These are phyloP conservation scores for Pseudogymnoascus sp. DNA, from an alignment of 2,329 filamentous ascomycete genomes.

Conservation along the genomic window DNA sequence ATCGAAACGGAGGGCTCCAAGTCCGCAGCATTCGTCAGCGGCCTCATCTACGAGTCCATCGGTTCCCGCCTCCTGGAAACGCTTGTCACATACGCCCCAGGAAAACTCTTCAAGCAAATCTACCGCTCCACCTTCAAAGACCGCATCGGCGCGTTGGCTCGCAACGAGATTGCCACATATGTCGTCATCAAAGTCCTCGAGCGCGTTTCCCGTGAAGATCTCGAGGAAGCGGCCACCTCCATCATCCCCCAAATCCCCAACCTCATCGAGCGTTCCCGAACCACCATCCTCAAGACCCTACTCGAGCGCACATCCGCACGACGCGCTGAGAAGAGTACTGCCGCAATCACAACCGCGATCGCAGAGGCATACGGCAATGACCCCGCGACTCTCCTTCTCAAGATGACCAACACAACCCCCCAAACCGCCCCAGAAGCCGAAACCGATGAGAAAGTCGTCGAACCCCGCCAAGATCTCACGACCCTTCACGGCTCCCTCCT, in stretches of 20 bases:
- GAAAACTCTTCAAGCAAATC: conserved; percentile 84
- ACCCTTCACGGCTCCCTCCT: conserved; percentile 74
- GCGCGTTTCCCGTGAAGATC: conserved; percentile 78
- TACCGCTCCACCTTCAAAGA: conserved; percentile 75
- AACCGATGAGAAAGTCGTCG: conserved; percentile 18
- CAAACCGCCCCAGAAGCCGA: conserved; percentile 42
- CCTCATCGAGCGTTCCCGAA: conserved; percentile 68
- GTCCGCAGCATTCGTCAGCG: conserved; percentile 74
- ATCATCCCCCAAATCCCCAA: conserved; percentile 67
- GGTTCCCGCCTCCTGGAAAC: conserved; percentile 87
- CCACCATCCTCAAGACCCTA: conserved; percentile 71
- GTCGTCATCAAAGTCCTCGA: conserved; percentile 78
- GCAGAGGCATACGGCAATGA: conserved; percentile 49
- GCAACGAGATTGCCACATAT: conserved; percentile 87
- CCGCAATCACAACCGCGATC: conserved; percentile 50
- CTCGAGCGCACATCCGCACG: conserved; percentile 77
- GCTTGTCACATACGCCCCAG: conserved; percentile 72
- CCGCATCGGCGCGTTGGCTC: conserved; percentile 71
- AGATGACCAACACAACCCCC: conserved; percentile 51
- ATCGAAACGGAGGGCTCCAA: conserved; percentile 67
- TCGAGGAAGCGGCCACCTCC: conserved; percentile 64
- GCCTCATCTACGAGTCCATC: conserved; percentile 81
- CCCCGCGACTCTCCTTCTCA: conserved; percentile 45
- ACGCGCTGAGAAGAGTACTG: conserved; percentile 43
- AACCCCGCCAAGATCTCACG: conserved; percentile 32